Percentiles rank a stretch among this genome's conserved stretches.
These are phyloP conservation scores for Fusarium secorum DNA, from an alignment of 2,329 filamentous ascomycete genomes.

Conservation along the genomic window DNA sequence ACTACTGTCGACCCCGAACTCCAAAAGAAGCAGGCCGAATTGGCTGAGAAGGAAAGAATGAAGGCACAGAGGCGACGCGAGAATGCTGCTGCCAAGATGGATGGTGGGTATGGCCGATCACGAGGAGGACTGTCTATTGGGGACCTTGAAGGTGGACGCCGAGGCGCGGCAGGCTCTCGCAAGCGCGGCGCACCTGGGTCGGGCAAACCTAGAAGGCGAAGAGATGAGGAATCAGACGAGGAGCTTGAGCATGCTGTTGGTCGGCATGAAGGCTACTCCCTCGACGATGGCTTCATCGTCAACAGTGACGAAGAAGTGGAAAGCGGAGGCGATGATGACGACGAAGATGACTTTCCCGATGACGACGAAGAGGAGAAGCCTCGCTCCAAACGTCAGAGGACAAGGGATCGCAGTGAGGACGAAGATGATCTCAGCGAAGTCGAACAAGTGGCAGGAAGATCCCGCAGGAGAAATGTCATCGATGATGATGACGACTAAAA, in stretches of 20 bases:
- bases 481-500: constrained; percentile 67
- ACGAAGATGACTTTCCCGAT: constrained; percentile 65
- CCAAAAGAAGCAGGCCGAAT: constrained; percentile 75
- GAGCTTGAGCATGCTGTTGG: constrained; percentile 68
- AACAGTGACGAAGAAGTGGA: constrained; percentile 73
- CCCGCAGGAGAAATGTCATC: constrained; percentile 64
- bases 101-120: constrained; percentile 61
- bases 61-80: constrained; percentile 72
- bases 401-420: constrained; percentile 54
- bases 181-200: constrained; percentile 62
- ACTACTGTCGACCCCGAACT: constrained; percentile 79
- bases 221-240: constrained; percentile 80
- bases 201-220: constrained; percentile 60
- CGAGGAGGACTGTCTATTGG: constrained; percentile 70
- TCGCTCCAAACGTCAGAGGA: constrained; percentile 60
- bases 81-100: constrained; percentile 70
- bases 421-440: constrained; percentile 64
- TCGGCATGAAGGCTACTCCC: constrained; percentile 78
- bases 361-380: constrained; percentile 60
- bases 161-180: constrained; percentile 56
- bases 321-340: constrained; percentile 70
- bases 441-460: constrained; percentile 56
- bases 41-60: constrained; percentile 76
- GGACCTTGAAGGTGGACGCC: constrained; percentile 71
- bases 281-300: constrained; percentile 81